A percentile compares a stretch with the other conserved stretches of the same genome.
Evolutionary conservation across 306 rosid species (phyloP).

Genomic region (Vigna nakashimae): DNA sequence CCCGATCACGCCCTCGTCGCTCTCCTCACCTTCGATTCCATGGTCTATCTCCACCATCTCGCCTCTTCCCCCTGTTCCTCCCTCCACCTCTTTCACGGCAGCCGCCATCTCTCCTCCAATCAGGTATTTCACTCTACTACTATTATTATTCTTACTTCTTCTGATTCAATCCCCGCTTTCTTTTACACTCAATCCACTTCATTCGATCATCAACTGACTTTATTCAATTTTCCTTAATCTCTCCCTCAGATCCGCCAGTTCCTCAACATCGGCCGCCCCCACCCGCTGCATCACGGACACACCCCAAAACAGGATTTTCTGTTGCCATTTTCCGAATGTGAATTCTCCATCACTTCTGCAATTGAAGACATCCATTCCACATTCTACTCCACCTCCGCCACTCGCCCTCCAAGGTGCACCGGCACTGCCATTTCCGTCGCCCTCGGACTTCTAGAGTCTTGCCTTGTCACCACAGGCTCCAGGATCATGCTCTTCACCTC

Average conservation of each 20-base stretch:
- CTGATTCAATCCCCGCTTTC: not conserved
- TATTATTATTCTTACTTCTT: too few species aligned
- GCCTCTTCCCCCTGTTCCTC: constrained; percentile 67
- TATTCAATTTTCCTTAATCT: too few species aligned
- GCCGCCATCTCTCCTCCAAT: constrained; percentile 65
- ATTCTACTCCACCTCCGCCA: constrained; percentile 37
- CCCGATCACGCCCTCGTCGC: constrained; percentile 73
- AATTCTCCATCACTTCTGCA: constrained; percentile 72
- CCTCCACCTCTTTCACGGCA: constrained; percentile 62
- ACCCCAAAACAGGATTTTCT: constrained; percentile 69
- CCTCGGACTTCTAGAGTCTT: constrained; percentile 81
- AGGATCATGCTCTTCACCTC: constrained; percentile 89
- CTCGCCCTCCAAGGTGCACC: constrained; percentile 74
- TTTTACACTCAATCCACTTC: not conserved
- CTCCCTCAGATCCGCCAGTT: constrained; percentile 55
- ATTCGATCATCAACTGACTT: too few species aligned
- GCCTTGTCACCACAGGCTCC: constrained; percentile 66
- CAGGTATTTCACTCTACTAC: constrained; percentile 44
- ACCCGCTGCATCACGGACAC: constrained; percentile 50
- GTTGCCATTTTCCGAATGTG: constrained; percentile 79
- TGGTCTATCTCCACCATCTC: constrained; percentile 78
- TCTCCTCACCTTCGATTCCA: constrained; percentile 75
- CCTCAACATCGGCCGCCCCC: constrained; percentile 57
- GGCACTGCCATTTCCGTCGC: constrained; percentile 88
- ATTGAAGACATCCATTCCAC: constrained; percentile 80